Evolutionary conservation across 768 basidiomycete species (phyloP).

Genomic region (Calocybe cyanea): DNA sequence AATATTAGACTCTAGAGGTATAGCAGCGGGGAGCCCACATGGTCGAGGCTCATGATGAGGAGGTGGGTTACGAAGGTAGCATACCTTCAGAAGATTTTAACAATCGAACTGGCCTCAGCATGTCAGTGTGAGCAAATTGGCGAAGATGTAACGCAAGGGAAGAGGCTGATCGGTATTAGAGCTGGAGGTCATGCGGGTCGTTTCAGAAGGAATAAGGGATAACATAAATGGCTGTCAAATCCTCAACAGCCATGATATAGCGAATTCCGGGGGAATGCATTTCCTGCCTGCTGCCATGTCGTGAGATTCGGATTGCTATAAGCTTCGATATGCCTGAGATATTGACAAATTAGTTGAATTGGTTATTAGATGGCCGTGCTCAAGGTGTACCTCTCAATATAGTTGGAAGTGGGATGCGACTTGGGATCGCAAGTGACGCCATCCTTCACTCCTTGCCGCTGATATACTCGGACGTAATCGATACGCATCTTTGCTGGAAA

Average conservation of each 20-base stretch:
- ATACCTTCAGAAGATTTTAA: neutral
- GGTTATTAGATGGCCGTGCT: neutral
- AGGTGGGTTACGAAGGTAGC: conserved; percentile 3
- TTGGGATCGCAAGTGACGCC: conserved; percentile 80
- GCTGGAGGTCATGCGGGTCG: conserved; percentile 6
- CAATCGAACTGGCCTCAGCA: neutral
- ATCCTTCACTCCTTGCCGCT: conserved; percentile 65
- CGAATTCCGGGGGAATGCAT: conserved; percentile 69
- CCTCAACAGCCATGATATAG: conserved; percentile 39
- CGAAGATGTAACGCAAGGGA: too few relatives aligned
- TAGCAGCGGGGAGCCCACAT: too few relatives aligned
- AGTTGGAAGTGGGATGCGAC: conserved; percentile 72
- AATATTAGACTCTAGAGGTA: conserved; percentile 3
- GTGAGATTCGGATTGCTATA: conserved; percentile 84
- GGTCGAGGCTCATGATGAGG: too few relatives aligned
- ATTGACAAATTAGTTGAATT: neutral
- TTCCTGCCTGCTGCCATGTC: conserved; percentile 77
- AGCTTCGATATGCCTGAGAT: conserved; percentile 39
- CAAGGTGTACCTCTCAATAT: conserved; percentile 57
- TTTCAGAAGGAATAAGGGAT: conserved; percentile 2
- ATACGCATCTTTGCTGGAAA: conserved; percentile 83
- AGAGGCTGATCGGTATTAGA: conserved; percentile 1
- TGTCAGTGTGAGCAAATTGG: neutral
- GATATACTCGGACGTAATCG: conserved; percentile 90
- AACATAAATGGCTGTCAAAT: neutral